Evolutionary conservation across 2,329 filamentous ascomycete genomes (phyloP).

Genomic region (Claviceps sp.): DNA sequence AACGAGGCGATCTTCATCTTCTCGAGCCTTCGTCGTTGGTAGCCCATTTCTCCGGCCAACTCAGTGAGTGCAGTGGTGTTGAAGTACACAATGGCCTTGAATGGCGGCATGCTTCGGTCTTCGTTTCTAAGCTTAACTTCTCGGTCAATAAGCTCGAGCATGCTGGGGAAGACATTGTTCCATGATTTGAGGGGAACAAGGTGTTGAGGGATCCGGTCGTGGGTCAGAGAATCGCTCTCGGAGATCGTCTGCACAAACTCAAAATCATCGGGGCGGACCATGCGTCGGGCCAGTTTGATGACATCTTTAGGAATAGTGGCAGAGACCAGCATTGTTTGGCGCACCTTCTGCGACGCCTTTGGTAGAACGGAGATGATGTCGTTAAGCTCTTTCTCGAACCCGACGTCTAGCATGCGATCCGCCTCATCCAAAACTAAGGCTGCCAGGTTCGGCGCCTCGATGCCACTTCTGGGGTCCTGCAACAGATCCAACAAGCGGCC

Average conservation of each 20-base stretch:
- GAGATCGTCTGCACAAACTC: constrained; percentile 83
- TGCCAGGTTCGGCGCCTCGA: constrained; percentile 68
- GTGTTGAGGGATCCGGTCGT: constrained; percentile 72
- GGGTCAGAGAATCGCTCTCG: constrained; percentile 71
- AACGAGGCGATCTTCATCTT: constrained; percentile 23
- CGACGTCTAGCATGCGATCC: constrained; percentile 96
- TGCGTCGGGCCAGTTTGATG: constrained; percentile 60
- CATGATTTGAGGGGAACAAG: constrained; percentile 53
- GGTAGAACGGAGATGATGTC: constrained; percentile 53
- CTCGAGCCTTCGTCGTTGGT: constrained; percentile 25
- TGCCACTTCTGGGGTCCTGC: constrained; percentile 45
- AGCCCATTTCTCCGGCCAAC: constrained; percentile 42
- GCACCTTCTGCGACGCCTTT: constrained; percentile 43
- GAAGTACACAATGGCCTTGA: constrained; percentile 95
- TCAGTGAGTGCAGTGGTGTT: constrained; percentile 64
- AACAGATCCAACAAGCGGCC: constrained; percentile 78
- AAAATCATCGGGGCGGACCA: constrained; percentile 68
- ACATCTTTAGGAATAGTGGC: constrained; percentile 83
- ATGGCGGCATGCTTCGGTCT: constrained; percentile 39
- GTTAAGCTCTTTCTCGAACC: constrained; percentile 54
- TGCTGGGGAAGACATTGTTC: constrained; percentile 61
- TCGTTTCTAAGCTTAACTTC: constrained; percentile 31
- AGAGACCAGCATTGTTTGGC: constrained; percentile 91
- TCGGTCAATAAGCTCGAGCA: constrained; percentile 62
- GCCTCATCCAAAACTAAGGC: constrained; percentile 94